These are phyloP conservation scores for Suillus clintonianus DNA, from an alignment of 768 basidiomycete species.

Conservation along the genomic window DNA sequence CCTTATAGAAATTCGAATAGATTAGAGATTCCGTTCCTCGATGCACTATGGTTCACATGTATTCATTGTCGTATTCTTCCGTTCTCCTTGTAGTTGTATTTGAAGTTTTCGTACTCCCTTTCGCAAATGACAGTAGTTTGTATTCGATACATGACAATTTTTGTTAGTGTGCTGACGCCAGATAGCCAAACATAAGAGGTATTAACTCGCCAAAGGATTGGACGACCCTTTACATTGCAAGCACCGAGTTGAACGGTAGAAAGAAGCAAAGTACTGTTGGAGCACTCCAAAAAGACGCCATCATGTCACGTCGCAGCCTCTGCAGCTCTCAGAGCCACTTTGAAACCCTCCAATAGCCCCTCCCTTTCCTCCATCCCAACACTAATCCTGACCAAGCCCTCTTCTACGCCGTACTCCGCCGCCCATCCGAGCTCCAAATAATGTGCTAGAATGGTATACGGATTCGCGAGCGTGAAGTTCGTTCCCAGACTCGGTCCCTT, in stretches of 20 bases:
- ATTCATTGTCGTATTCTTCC: neutral
- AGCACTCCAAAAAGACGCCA: neutral
- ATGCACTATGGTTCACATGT: neutral
- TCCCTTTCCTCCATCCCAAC: slow-evolving; percentile 85
- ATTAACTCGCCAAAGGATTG: neutral
- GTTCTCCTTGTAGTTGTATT: neutral
- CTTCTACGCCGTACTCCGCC: slow-evolving; percentile 80
- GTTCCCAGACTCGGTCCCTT: slow-evolving; percentile 95
- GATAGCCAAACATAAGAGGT: neutral
- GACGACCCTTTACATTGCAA: neutral
- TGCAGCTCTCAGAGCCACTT: slow-evolving; percentile 69
- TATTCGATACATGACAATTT: neutral
- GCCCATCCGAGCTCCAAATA: slow-evolving; percentile 93
- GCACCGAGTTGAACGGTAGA: slow-evolving; percentile 8
- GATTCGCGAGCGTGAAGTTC: slow-evolving; percentile 94
- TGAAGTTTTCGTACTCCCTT: neutral
- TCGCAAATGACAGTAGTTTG: neutral
- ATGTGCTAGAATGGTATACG: slow-evolving; percentile 92
- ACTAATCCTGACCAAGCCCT: slow-evolving; percentile 81
- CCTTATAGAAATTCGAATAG: slow-evolving; percentile 21
- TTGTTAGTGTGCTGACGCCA: neutral
- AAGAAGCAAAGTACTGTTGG: neutral
- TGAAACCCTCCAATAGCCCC: slow-evolving; percentile 58
- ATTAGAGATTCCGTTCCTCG: slow-evolving; percentile 24
- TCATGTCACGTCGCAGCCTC: slow-evolving; percentile 40